Evolutionary conservation across 2,329 filamentous ascomycete genomes (phyloP), one percentile per base, ranked within the genome.

Genomic region (Aspergillus ustus): DNA sequence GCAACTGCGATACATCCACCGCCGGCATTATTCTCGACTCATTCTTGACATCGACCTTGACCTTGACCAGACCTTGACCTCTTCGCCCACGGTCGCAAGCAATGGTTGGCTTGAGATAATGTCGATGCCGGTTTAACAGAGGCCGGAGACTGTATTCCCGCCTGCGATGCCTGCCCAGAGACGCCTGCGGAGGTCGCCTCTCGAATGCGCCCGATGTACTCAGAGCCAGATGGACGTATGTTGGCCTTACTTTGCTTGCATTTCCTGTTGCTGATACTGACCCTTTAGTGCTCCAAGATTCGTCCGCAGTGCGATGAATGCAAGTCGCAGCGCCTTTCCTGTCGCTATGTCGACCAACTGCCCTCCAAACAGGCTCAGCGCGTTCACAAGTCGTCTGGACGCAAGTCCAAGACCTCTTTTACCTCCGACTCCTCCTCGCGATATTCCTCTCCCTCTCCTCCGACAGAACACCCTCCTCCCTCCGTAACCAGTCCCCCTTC

Each of bases 91-190:
- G 34, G 52, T 43, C 22, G 51, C 8, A 54, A 45, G 53, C 34
- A 19, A 48, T 56, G 53, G 37, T 56, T 37, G 44, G 13, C 28
- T 50, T 50, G 29, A 57, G 45, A 50, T 28, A 8, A 50, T 50
- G 45, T 29, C 44, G 44, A 57, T 57, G 54, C 54, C 54, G 49
- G 54, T 48, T 50, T 57, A 57, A 46, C 45, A 43, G 45, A 40
- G 45, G 46, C 54, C n/a, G 31, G 51, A 52, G 31, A 22, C 34
- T 34, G 51, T 45, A 19, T 22, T 7, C 25, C 25, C 17, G 25
- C 48, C 48, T 50, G 52, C 52, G 19, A 57, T 57, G 54, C 54
- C 54, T 50, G 45, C 40, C n/a, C 54, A 49, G 54, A 37, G 54
- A 50, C 54, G 45, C 28, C 54, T 40, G 3, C 45, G 43, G 37